phyloP scores from a whole-genome alignment of 2,329 filamentous ascomycete species.

The Zalaria sp. region DNA sequence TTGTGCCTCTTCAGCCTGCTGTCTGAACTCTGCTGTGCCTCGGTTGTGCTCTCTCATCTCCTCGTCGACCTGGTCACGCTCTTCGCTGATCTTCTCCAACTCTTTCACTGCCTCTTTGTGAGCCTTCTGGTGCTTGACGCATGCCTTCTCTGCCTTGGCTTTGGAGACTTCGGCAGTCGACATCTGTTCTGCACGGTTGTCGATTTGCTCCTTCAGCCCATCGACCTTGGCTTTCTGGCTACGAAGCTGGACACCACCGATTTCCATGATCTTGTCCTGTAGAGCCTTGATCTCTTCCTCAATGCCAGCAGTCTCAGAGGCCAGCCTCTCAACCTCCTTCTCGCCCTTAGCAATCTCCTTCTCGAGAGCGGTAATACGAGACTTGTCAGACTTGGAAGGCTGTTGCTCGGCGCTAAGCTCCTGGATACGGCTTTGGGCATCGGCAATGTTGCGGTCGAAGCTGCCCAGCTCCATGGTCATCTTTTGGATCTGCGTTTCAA shows the following conservation, averaged over 20 bases:
- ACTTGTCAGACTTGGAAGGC: slow-evolving; percentile 67
- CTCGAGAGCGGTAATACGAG: slow-evolving; percentile 55
- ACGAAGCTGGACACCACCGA: slow-evolving; percentile 84
- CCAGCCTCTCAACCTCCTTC: slow-evolving; percentile 66
- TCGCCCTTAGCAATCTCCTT: slow-evolving; percentile 65
- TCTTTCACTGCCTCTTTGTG: slow-evolving; percentile 67
- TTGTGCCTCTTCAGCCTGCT: slow-evolving; percentile 68
- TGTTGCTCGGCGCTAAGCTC: slow-evolving; percentile 73
- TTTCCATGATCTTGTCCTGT: slow-evolving; percentile 96
- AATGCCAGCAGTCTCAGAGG: slow-evolving; percentile 71
- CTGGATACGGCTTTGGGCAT: slow-evolving; percentile 71
- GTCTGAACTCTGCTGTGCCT: slow-evolving; percentile 58
- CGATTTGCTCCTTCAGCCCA: slow-evolving; percentile 71
- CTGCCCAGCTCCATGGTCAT: slow-evolving; percentile 79
- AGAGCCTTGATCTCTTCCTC: slow-evolving; percentile 86
- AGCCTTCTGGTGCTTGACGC: slow-evolving; percentile 73
- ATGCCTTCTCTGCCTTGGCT: slow-evolving; percentile 89
- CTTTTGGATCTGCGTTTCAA: slow-evolving; percentile 89
- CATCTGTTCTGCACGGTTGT: slow-evolving; percentile 64
- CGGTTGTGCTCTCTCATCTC: slow-evolving; percentile 66
- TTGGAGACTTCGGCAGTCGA: slow-evolving; percentile 77
- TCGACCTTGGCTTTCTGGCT: slow-evolving; percentile 87
- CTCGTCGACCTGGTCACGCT: slow-evolving; percentile 63
- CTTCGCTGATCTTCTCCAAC: slow-evolving; percentile 53
- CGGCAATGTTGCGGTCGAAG: slow-evolving; percentile 66